Conservation (phyloP, 1,284 basidiomycete species). For the Hemileia vastatrix region DNA sequence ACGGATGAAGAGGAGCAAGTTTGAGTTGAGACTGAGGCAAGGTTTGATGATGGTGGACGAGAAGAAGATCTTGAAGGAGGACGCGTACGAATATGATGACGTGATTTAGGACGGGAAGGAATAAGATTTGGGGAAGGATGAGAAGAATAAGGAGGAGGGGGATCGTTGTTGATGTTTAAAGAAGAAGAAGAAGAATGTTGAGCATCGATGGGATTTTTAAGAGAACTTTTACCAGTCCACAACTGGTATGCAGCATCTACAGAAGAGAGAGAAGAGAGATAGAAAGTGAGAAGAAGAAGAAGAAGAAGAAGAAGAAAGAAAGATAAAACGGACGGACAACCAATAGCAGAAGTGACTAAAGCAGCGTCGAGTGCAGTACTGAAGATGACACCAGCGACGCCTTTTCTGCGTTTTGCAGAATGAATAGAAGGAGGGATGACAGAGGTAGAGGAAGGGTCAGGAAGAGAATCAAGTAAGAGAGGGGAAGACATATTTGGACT, state of each 20-base stretch:
- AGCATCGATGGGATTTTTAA: no score
- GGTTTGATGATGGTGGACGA: slow-evolving; percentile 6
- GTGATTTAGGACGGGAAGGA: no score
- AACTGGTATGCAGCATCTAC: slow-evolving; percentile 19
- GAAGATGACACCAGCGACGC: slow-evolving; percentile 14
- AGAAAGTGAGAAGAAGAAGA: background rate
- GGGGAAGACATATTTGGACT: no score
- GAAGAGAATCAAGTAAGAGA: no score
- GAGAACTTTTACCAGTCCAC: slow-evolving; percentile 13
- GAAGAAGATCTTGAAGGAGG: background rate
- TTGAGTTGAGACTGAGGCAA: background rate
- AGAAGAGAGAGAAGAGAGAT: background rate
- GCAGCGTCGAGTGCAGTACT: slow-evolving; percentile 14
- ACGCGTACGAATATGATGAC: no score
- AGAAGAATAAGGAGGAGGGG: background rate
- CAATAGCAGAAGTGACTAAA: slow-evolving; percentile 20
- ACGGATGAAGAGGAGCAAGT: background rate
- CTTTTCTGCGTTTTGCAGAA: slow-evolving; percentile 10
- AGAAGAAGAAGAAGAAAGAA: background rate
- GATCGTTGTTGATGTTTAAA: no score
- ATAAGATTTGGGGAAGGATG: background rate
- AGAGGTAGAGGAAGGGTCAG: no score
- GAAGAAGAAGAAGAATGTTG: no score
- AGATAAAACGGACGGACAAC: slow-evolving; percentile 5
- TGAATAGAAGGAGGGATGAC: no score